Percentiles rank a stretch among this genome's conserved stretches.
Evolutionary conservation across 352 stramenopile genomes (phyloP).

Genomic region (Globisporangium abappressorium): DNA sequence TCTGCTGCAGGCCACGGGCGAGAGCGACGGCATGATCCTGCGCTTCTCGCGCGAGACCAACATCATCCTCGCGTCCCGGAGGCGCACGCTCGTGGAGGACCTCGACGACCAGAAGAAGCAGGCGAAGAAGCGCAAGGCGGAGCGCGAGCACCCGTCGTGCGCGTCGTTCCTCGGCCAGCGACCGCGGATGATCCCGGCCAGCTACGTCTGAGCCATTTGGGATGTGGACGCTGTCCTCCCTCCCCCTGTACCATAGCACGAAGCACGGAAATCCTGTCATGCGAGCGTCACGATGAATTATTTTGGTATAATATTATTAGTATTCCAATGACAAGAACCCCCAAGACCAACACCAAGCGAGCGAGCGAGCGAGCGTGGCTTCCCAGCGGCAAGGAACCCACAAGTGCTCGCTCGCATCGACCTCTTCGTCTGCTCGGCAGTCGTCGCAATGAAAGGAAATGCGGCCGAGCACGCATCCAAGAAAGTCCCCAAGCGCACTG

Average conservation of each 20-base stretch:
- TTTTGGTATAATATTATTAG: conserved; percentile 16
- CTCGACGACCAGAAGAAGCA: conserved; percentile 21
- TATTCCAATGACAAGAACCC: conserved; percentile 7
- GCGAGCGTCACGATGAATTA: conserved; percentile 3
- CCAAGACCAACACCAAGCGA: background rate
- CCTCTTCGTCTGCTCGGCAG: background rate
- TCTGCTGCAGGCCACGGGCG: conserved; percentile 42
- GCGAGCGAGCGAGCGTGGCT: background rate
- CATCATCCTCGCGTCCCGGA: conserved; percentile 58
- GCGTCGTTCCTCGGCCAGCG: conserved; percentile 27
- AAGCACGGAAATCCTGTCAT: background rate
- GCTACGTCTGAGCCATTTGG: conserved; percentile 34
- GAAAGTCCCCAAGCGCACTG: background rate
- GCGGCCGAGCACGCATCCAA: background rate
- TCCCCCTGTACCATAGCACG: background rate
- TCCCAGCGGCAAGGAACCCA: conserved; percentile 1
- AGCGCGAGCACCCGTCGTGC: conserved; percentile 28
- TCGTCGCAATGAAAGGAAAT: background rate
- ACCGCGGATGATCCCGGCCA: conserved; percentile 44
- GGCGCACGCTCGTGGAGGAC: conserved; percentile 44
- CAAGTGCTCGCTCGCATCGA: background rate
- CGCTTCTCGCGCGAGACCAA: conserved; percentile 60
- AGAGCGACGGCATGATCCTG: conserved; percentile 65
- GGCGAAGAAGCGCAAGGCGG: conserved; percentile 39
- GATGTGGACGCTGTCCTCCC: background rate